Conservation (phyloP, 768 basidiomycete species). For the Dacryopinax primogenitus region DNA sequence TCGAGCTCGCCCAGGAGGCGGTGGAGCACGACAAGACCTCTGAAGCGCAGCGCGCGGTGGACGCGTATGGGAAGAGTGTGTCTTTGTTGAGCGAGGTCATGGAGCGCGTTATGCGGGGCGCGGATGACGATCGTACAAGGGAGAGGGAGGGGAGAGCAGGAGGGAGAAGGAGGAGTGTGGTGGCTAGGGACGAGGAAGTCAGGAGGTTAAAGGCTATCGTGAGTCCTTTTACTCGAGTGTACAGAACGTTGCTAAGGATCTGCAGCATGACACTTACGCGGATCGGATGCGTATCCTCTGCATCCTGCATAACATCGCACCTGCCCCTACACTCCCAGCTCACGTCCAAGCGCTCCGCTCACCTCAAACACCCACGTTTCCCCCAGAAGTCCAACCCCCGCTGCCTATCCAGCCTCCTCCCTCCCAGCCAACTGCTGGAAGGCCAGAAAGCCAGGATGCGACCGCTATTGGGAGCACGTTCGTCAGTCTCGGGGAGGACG, state of each 20-base stretch:
- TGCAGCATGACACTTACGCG: constrained; percentile 85
- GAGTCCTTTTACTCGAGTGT: constrained; percentile 17
- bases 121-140: constrained; percentile 36
- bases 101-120: constrained; percentile 76
- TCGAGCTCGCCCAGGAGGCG: constrained; percentile 80
- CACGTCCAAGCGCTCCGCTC: not conserved
- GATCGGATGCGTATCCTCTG: constrained; percentile 89
- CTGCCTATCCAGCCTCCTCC: not conserved
- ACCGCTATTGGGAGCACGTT: not conserved
- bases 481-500: not conserved
- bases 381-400: not conserved
- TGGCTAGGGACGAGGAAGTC: constrained; percentile 87
- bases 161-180: constrained; percentile 54
- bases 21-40: constrained; percentile 79
- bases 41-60: constrained; percentile 76
- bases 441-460: not conserved
- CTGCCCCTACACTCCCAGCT: not conserved
- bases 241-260: not conserved
- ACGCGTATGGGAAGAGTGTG: constrained; percentile 77
- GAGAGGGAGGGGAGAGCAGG: constrained; percentile 47
- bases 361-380: not conserved
- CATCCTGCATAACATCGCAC: constrained; percentile 64
- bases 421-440: not conserved
- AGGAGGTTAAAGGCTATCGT: constrained; percentile 76
- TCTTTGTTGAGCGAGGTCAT: constrained; percentile 81